These are phyloP conservation scores for Phalaenopsis hybrid DNA, from an alignment of 116 monocot species.

Conservation along the genomic window DNA sequence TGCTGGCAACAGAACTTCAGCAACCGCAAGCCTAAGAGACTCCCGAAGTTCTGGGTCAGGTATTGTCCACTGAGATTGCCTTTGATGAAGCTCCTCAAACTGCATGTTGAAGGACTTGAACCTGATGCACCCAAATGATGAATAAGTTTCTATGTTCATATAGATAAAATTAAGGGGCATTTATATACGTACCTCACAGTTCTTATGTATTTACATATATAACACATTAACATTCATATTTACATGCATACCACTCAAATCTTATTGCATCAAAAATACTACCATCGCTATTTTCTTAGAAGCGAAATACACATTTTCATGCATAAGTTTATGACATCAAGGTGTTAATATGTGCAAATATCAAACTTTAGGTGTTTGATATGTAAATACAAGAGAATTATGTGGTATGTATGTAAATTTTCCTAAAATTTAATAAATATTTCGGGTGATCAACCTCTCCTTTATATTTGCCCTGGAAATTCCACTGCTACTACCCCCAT, in stretches of 20 bases:
- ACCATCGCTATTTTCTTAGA: too few species aligned
- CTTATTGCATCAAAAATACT: too few species aligned
- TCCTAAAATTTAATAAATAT: not conserved
- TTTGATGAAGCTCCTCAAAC: conserved; percentile 89
- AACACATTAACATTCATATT: too few species aligned
- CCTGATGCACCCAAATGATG: conserved; percentile 20
- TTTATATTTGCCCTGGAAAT: conserved; percentile 67
- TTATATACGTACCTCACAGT: too few species aligned
- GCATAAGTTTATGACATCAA: too few species aligned
- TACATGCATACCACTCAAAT: too few species aligned
- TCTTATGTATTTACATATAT: too few species aligned
- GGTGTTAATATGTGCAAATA: too few species aligned
- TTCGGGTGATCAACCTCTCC: conserved; percentile 50
- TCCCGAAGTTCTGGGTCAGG: conserved; percentile 91
- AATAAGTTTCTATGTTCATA: not conserved
- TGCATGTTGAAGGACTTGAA: conserved; percentile 87
- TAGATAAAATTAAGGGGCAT: not conserved
- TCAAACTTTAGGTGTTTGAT: too few species aligned
- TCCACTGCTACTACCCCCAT: conserved; percentile 56
- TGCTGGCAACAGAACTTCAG: conserved; percentile 83
- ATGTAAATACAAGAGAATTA: too few species aligned
- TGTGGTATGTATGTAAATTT: too few species aligned
- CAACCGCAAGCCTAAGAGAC: conserved; percentile 83
- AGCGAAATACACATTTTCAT: too few species aligned
- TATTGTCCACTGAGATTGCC: conserved; percentile 83